Evolutionary conservation across 495 filamentous ascomycete species (phyloP).

Genomic region (Penicillium taxi): DNA sequence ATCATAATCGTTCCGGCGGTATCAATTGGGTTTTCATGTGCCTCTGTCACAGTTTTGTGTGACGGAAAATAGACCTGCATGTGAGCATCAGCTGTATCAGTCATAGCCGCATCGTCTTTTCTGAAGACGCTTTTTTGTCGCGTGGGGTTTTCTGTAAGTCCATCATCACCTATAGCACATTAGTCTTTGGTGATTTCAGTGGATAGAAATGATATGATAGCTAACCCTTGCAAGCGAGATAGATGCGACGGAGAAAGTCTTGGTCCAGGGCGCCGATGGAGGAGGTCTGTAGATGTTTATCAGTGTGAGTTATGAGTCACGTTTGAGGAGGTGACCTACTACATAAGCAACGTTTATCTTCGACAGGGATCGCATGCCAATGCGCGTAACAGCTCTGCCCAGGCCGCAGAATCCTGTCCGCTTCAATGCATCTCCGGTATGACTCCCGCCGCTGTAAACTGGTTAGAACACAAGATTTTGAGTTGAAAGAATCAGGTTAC

Average conservation of each 20-base stretch:
- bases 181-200: background rate
- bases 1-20: constrained; percentile 79
- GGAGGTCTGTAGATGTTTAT: constrained; percentile 46
- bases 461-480: constrained; percentile 3
- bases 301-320: background rate
- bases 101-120: too few species aligned
- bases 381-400: constrained; percentile 46
- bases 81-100: constrained; percentile 9
- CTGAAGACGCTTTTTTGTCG: constrained; percentile 24
- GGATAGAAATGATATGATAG: background rate
- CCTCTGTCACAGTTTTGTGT: constrained; percentile 55
- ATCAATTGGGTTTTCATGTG: constrained; percentile 46
- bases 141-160: constrained; percentile 49
- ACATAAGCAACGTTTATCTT: constrained; percentile 54
- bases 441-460: constrained; percentile 42
- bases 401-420: constrained; percentile 66
- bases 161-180: constrained; percentile 46
- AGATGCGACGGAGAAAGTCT: constrained; percentile 61
- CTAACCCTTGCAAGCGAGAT: constrained; percentile 66
- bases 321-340: constrained; percentile 23
- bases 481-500: constrained; percentile 1
- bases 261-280: constrained; percentile 70
- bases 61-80: constrained; percentile 72
- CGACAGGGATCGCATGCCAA: constrained; percentile 44
- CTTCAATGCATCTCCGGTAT: constrained; percentile 44